Percentiles rank a stretch among this genome's conserved stretches.
Conservation (phyloP, 345 rosid species). For the Ceriops decandra region DNA sequence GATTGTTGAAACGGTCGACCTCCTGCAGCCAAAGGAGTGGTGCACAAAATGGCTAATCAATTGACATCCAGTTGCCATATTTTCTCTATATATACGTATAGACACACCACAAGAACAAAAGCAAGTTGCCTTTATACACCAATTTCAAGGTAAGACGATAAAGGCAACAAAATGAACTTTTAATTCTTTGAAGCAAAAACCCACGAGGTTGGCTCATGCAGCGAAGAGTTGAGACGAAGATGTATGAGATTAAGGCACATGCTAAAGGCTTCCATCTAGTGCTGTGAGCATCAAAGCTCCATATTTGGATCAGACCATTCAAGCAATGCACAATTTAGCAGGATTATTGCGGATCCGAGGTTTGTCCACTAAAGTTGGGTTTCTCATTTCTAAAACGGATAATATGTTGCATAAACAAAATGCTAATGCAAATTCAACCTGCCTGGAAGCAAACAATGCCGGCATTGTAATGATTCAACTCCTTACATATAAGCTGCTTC, state of each 20-base stretch:
- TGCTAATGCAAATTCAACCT: constrained; percentile 10
- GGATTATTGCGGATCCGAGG: too few relatives aligned
- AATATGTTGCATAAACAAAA: background rate
- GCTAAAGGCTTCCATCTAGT: too few relatives aligned
- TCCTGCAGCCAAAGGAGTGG: constrained; percentile 12
- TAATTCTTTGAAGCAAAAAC: background rate
- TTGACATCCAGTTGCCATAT: background rate
- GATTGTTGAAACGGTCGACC: constrained; percentile 20
- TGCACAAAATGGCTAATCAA: background rate
- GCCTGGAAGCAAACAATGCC: constrained; percentile 33
- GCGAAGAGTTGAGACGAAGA: too few relatives aligned
- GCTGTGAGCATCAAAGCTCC: too few relatives aligned
- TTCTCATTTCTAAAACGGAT: background rate
- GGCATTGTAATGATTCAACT: constrained; percentile 24
- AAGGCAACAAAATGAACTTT: background rate
- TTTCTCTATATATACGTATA: background rate
- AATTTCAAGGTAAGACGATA: too few relatives aligned
- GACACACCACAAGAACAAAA: too few relatives aligned
- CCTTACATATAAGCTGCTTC: constrained; percentile 23
- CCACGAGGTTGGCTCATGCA: too few relatives aligned
- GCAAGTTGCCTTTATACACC: too few relatives aligned
- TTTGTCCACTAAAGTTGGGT: too few relatives aligned
- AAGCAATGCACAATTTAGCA: too few relatives aligned
- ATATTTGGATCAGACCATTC: too few relatives aligned
- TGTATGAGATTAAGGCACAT: too few relatives aligned